Conservation (phyloP, 2,329 filamentous ascomycete genomes). For the Dactylella cylindrospora region DNA sequence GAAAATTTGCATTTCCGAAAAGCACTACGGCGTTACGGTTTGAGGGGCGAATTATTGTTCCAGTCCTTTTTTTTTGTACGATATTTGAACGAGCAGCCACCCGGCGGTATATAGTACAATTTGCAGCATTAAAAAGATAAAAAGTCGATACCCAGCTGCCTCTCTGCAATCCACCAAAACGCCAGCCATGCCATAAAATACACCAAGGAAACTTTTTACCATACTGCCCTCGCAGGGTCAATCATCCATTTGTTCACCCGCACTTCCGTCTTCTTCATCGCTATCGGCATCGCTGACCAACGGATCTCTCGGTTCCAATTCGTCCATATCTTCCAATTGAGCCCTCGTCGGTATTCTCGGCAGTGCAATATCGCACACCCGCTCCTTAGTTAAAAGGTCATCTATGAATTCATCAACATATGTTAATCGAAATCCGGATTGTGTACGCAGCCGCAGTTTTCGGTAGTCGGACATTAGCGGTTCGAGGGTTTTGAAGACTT, state of each 20-base stretch:
- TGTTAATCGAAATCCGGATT: conserved; percentile 73
- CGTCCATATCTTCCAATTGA: conserved; percentile 81
- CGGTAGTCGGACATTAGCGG: conserved; percentile 77
- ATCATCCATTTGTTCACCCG: conserved; percentile 48
- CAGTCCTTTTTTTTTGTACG: conserved; percentile 12
- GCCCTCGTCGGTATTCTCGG: conserved; percentile 86
- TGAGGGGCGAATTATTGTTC: too few relatives aligned
- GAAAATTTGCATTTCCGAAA: too few relatives aligned
- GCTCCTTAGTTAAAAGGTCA: conserved; percentile 81
- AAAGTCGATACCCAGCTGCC: conserved; percentile 15
- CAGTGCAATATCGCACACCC: conserved; percentile 85
- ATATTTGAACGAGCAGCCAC: too few relatives aligned
- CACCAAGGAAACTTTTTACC: neutral
- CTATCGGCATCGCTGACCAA: conserved; percentile 73
- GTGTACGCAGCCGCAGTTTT: conserved; percentile 76
- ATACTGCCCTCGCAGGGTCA: conserved; percentile 12
- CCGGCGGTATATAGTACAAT: conserved; percentile 38
- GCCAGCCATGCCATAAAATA: conserved; percentile 18
- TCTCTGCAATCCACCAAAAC: conserved; percentile 2
- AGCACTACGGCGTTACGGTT: too few relatives aligned
- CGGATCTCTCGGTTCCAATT: conserved; percentile 78
- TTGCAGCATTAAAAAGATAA: conserved; percentile 8
- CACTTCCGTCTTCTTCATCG: conserved; percentile 57
- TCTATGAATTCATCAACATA: conserved; percentile 92
- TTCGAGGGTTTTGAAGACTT: conserved; percentile 79